Evolutionary conservation across 1,139 yeast genomes (phyloP).

Genomic region (Scheffersomyces illinoinensis): DNA sequence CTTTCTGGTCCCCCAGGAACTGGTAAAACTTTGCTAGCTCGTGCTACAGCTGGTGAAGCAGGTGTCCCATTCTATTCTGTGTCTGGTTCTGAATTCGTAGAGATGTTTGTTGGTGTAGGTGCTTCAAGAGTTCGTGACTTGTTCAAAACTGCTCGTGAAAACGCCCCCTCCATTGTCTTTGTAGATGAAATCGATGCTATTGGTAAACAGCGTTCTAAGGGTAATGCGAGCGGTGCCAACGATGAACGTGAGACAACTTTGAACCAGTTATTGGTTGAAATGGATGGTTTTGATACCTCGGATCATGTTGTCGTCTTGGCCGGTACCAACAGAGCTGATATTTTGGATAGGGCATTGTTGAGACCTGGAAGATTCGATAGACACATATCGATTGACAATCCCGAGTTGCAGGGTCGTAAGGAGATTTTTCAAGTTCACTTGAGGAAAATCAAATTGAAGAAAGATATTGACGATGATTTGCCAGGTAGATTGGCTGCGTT

Average conservation of each 20-base stretch:
- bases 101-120: conserved; percentile 99
- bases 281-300: conserved; percentile 91
- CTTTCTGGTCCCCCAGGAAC: conserved; percentile 99
- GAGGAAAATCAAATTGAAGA: conserved; percentile 58
- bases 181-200: conserved; percentile 98
- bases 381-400: conserved; percentile 87
- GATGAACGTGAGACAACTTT: conserved; percentile 97
- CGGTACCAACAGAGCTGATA: conserved; percentile 95
- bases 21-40: conserved; percentile 96
- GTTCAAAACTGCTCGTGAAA: conserved; percentile 87
- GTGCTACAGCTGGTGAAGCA: conserved; percentile 99
- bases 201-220: conserved; percentile 89
- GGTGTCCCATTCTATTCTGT: conserved; percentile 95
- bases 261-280: conserved; percentile 92
- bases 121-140: conserved; percentile 96
- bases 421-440: conserved; percentile 88
- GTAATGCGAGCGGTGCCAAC: conserved; percentile 81
- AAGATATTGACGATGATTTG: conserved; percentile 49
- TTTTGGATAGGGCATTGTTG: conserved; percentile 85
- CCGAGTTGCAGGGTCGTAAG: conserved; percentile 91
- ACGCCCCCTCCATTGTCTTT: conserved; percentile 91
- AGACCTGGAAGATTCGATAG: conserved; percentile 98
- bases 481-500: conserved; percentile 90
- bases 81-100: conserved; percentile 97
- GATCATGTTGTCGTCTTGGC: conserved; percentile 97